phyloP scores from a whole-genome alignment of 2,329 filamentous ascomycete genomes.

The Fusarium sp. region DNA sequence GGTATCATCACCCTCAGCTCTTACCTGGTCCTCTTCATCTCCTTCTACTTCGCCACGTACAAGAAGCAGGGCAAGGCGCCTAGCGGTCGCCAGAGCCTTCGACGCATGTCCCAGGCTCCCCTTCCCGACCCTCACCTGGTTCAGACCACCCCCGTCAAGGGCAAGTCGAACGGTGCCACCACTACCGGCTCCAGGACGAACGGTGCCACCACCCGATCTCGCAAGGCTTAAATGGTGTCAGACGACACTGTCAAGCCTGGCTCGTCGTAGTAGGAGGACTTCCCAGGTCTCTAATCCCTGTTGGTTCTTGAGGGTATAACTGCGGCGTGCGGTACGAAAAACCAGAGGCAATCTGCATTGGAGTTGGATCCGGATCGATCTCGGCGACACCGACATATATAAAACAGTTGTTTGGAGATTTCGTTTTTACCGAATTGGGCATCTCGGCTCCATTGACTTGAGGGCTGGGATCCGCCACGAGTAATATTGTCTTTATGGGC shows the following conservation, averaged over 20 bases:
- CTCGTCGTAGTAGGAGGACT: not conserved
- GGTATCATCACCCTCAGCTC: constrained; percentile 93
- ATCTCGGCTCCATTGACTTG: constrained; percentile 30
- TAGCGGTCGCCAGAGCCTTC: constrained; percentile 82
- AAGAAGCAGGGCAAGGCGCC: constrained; percentile 84
- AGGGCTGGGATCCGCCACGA: constrained; percentile 25
- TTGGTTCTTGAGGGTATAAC: constrained; percentile 14
- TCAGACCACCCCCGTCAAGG: constrained; percentile 59
- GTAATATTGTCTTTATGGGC: constrained; percentile 44
- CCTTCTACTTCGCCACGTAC: constrained; percentile 98
- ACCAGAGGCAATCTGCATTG: constrained; percentile 22
- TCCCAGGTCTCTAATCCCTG: not conserved
- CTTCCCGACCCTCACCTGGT: constrained; percentile 83
- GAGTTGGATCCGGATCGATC: constrained; percentile 36
- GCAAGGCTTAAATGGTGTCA: constrained; percentile 67
- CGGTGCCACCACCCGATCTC: constrained; percentile 73
- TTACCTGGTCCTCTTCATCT: constrained; percentile 98
- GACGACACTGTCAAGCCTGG: not conserved
- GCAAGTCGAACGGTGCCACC: constrained; percentile 64
- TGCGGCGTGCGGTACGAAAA: constrained; percentile 19
- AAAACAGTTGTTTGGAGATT: constrained; percentile 41
- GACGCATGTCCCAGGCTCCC: constrained; percentile 73
- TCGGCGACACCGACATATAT: constrained; percentile 41
- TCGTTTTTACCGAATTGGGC: constrained; percentile 28
- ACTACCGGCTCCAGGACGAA: constrained; percentile 68